Percentiles rank a stretch among this genome's conserved stretches.
Conservation (phyloP, 2,329 filamentous ascomycete species). For the Podosphaera fusca region DNA sequence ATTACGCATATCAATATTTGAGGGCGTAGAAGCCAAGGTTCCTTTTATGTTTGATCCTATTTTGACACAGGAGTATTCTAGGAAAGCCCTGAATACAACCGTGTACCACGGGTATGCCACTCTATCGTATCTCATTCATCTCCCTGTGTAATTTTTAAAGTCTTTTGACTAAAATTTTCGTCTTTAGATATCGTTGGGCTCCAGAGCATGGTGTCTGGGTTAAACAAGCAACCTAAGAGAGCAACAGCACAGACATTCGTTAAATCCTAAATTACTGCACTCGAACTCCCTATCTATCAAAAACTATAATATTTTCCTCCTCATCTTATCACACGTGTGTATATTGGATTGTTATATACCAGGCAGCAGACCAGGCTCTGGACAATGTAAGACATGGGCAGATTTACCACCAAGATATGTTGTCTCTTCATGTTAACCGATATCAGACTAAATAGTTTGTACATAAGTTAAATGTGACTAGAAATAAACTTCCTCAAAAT, state of each 20-base stretch:
- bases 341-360: too few species aligned
- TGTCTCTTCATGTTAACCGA: too few species aligned
- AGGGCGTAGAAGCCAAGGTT: conserved; percentile 46
- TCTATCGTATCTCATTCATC: not conserved
- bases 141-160: conserved; percentile 5
- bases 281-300: not conserved
- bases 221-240: conserved; percentile 11
- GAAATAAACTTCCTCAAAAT: too few species aligned
- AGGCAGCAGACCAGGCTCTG: too few species aligned
- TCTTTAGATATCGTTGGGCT: conserved; percentile 34
- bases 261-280: not conserved
- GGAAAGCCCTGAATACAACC: conserved; percentile 35
- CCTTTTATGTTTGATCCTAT: conserved; percentile 47
- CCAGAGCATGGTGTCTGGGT: conserved; percentile 35
- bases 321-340: too few species aligned
- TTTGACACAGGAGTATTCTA: conserved; percentile 39
- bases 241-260: not conserved
- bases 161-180: conserved; percentile 1
- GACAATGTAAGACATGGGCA: too few species aligned
- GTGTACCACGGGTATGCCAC: conserved; percentile 34
- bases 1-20: conserved; percentile 48
- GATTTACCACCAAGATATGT: too few species aligned
- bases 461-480: too few species aligned
- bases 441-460: too few species aligned
- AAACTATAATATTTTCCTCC: not conserved